A percentile compares a stretch with the other conserved stretches of the same genome.
Evolutionary conservation across 208 protist species (phyloP).

Genomic region (Leishmania arabica): DNA sequence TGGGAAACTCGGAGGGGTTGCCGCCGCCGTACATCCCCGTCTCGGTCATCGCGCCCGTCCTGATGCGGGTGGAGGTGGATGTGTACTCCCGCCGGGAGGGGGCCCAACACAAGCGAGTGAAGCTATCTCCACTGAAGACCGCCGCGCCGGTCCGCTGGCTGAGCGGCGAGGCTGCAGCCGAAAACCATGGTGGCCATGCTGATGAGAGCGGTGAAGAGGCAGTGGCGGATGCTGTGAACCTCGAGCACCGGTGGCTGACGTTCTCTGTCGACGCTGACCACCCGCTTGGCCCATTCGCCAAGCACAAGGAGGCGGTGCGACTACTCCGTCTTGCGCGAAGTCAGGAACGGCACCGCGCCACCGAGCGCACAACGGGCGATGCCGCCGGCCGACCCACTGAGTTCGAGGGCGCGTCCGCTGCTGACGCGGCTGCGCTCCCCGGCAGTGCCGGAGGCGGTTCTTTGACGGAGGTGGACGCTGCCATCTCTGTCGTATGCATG

Average conservation of each 20-base stretch:
- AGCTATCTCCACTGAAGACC: background rate
- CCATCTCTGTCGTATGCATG: slow-evolving; percentile 33
- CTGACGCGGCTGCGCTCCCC: background rate
- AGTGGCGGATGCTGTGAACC: background rate
- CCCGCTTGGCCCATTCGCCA: slow-evolving; percentile 25
- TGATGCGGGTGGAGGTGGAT: slow-evolving; percentile 24
- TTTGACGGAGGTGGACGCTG: slow-evolving; percentile 14
- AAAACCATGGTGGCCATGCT: background rate
- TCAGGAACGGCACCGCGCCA: slow-evolving; percentile 1
- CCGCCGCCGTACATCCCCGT: background rate
- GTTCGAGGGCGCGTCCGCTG: background rate
- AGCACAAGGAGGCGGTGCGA: slow-evolving; percentile 17
- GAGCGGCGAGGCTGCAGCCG: background rate
- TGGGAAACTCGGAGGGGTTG: background rate
- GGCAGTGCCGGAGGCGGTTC: background rate
- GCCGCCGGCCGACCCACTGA: background rate
- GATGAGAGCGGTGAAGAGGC: background rate
- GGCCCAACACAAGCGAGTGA: background rate
- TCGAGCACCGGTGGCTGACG: slow-evolving; percentile 24
- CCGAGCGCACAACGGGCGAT: background rate
- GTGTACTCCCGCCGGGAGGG: slow-evolving; percentile 21
- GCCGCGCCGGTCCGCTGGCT: background rate
- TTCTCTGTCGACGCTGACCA: slow-evolving; percentile 22
- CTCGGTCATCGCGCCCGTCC: slow-evolving; percentile 16
- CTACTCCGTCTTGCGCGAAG: slow-evolving; percentile 1